Percentiles rank a stretch among this genome's conserved stretches.
Evolutionary conservation across 78 protist species (phyloP).

Genomic region (Polysphondylium violaceum): DNA sequence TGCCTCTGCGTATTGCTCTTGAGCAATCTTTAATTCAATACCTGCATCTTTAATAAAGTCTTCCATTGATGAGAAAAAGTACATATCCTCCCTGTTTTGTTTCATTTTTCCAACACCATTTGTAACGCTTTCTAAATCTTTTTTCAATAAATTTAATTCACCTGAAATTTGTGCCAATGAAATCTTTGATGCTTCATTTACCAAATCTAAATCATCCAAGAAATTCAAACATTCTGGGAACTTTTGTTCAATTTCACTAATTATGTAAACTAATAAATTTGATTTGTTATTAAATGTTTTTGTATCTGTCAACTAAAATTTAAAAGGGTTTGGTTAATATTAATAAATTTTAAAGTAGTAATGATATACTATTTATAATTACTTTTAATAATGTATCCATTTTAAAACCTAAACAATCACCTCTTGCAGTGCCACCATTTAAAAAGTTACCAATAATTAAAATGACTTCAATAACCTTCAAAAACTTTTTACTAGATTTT

Average conservation of each 20-base stretch:
- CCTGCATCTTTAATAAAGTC: slow-evolving; percentile 61
- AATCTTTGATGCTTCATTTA: slow-evolving; percentile 30
- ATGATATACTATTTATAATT: neutral
- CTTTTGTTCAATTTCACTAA: slow-evolving; percentile 32
- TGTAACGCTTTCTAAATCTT: slow-evolving; percentile 34
- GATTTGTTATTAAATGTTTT: slow-evolving; percentile 59
- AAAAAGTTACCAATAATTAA: slow-evolving; percentile 83
- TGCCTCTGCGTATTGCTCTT: slow-evolving; percentile 36
- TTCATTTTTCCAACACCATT: slow-evolving; percentile 51
- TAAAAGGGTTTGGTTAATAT: neutral
- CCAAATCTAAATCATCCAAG: slow-evolving; percentile 21
- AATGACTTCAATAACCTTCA: slow-evolving; percentile 69
- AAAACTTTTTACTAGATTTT: slow-evolving; percentile 22
- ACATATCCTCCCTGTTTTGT: slow-evolving; percentile 35
- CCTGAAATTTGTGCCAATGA: slow-evolving; percentile 11
- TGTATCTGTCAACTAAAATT: slow-evolving; percentile 48
- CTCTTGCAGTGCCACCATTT: slow-evolving; percentile 84
- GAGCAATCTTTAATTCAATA: slow-evolving; percentile 51
- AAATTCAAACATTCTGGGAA: slow-evolving; percentile 46
- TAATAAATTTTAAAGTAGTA: neutral
- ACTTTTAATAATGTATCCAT: slow-evolving; percentile 53
- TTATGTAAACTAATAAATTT: slow-evolving; percentile 54
- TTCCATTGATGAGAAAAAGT: slow-evolving; percentile 56
- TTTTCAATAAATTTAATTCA: slow-evolving; percentile 34
- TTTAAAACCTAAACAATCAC: slow-evolving; percentile 84